A percentile compares a stretch with the other conserved stretches of the same genome.
phyloP scores from a whole-genome alignment of 1,284 basidiomycete species.

The Hemileia vastatrix region DNA sequence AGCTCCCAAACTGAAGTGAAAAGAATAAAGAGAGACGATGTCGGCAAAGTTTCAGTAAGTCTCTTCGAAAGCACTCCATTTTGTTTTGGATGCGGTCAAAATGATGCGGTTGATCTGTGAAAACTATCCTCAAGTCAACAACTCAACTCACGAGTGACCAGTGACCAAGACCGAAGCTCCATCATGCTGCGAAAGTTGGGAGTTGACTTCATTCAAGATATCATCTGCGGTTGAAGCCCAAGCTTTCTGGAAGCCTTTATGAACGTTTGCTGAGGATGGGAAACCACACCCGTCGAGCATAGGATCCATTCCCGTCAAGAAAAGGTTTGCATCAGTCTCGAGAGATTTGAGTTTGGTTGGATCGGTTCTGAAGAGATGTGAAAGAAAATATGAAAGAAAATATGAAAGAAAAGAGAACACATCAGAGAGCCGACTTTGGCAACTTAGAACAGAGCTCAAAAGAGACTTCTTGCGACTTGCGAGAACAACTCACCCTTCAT shows the following conservation, averaged over 20 bases:
- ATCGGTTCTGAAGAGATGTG: too few species aligned
- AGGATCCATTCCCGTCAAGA: slow-evolving; percentile 25
- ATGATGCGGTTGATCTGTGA: neutral
- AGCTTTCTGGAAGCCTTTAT: slow-evolving; percentile 36
- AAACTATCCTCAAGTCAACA: neutral
- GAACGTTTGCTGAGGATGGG: slow-evolving; percentile 26
- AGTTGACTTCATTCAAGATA: slow-evolving; percentile 28
- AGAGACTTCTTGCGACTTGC: neutral
- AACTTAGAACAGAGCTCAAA: too few species aligned
- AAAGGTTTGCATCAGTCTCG: slow-evolving; percentile 31
- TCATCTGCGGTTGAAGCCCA: slow-evolving; percentile 30
- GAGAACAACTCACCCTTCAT: slow-evolving; percentile 26
- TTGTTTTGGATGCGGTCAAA: neutral
- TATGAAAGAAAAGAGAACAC: too few species aligned
- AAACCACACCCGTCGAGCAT: slow-evolving; percentile 26
- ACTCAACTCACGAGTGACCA: slow-evolving; percentile 28
- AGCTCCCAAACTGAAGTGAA: too few species aligned
- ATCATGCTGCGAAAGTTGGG: slow-evolving; percentile 26
- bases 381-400: too few species aligned
- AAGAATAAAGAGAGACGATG: too few species aligned
- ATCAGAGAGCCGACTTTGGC: too few species aligned
- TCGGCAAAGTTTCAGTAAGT: too few species aligned
- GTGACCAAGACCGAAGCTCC: slow-evolving; percentile 28
- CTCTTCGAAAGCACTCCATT: too few species aligned
- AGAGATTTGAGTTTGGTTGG: too few species aligned